A percentile compares a stretch with the other conserved stretches of the same genome.
These are phyloP conservation scores for Oryza brachyantha DNA, from an alignment of 176 grass and related monocot species.

Conservation along the genomic window DNA sequence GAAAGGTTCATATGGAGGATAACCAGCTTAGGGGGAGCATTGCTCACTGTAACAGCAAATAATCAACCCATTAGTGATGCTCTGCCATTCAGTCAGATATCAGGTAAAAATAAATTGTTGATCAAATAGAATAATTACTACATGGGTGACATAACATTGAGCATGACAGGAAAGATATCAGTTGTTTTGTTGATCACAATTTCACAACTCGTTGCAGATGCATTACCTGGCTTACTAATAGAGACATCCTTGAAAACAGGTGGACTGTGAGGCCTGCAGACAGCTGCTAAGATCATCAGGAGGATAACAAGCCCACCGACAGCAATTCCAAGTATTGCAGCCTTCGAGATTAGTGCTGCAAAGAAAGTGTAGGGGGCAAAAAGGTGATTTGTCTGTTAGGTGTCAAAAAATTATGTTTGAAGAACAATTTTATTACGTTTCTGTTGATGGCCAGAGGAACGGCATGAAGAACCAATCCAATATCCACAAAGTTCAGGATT, in stretches of 20 bases:
- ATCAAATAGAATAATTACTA: background rate
- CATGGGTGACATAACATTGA: too few relatives aligned
- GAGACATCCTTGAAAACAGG: slow-evolving; percentile 72
- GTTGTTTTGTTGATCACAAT: background rate
- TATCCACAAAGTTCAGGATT: slow-evolving; percentile 94
- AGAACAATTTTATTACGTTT: slow-evolving; percentile 51
- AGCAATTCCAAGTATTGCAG: slow-evolving; percentile 83
- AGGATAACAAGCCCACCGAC: slow-evolving; percentile 84
- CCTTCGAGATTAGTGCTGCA: slow-evolving; percentile 82
- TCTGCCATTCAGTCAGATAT: background rate
- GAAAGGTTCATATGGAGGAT: slow-evolving; percentile 99
- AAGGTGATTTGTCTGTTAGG: background rate
- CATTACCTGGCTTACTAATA: slow-evolving; percentile 82
- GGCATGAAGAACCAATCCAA: slow-evolving; percentile 75
- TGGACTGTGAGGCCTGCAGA: slow-evolving; percentile 67
- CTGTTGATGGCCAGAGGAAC: slow-evolving; percentile 35
- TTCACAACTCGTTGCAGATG: background rate
- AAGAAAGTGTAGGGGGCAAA: background rate
- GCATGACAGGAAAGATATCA: background rate
- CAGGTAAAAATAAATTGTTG: background rate
- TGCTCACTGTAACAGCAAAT: slow-evolving; percentile 55
- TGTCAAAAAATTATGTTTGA: background rate
- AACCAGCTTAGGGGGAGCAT: slow-evolving; percentile 82
- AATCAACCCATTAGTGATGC: background rate
- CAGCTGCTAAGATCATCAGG: slow-evolving; percentile 79